Evolutionary conservation across 2,329 filamentous ascomycete species (phyloP).

Genomic region (Penicillium crustosum): DNA sequence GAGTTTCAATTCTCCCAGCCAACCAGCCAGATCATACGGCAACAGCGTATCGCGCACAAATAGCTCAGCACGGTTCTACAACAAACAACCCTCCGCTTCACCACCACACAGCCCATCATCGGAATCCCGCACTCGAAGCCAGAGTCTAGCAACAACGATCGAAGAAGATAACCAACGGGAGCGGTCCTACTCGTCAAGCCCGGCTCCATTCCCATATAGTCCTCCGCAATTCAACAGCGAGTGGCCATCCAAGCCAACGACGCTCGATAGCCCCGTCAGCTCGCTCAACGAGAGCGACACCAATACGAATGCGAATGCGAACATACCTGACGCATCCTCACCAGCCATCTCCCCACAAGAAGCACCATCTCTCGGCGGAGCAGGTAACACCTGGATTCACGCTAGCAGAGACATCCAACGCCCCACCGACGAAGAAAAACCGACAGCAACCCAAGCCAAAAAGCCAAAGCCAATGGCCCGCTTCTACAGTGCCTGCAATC

Average conservation of each 20-base stretch:
- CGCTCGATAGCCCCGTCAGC: background rate
- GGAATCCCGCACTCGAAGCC: constrained; percentile 3
- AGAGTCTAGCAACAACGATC: constrained; percentile 11
- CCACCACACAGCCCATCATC: constrained; percentile 3
- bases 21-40: background rate
- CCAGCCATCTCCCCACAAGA: background rate
- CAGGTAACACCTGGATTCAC: constrained; percentile 17
- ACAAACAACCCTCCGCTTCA: constrained; percentile 7
- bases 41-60: constrained; percentile 4
- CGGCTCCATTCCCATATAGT: constrained; percentile 20
- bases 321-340: background rate
- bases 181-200: constrained; percentile 14
- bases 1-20: background rate
- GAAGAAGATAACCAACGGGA: constrained; percentile 3
- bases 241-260: constrained; percentile 1
- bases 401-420: constrained; percentile 10
- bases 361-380: constrained; percentile 8
- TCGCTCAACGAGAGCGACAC: constrained; percentile 2
- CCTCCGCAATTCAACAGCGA: constrained; percentile 14
- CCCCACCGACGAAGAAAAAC: constrained; percentile 1
- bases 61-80: constrained; percentile 20
- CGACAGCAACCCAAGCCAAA: background rate
- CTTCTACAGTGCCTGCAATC: constrained; percentile 22
- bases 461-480: constrained; percentile 3
- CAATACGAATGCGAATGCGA: background rate